phyloP scores from a whole-genome alignment of 306 rosid species.

The Prinsepia uniflora region DNA sequence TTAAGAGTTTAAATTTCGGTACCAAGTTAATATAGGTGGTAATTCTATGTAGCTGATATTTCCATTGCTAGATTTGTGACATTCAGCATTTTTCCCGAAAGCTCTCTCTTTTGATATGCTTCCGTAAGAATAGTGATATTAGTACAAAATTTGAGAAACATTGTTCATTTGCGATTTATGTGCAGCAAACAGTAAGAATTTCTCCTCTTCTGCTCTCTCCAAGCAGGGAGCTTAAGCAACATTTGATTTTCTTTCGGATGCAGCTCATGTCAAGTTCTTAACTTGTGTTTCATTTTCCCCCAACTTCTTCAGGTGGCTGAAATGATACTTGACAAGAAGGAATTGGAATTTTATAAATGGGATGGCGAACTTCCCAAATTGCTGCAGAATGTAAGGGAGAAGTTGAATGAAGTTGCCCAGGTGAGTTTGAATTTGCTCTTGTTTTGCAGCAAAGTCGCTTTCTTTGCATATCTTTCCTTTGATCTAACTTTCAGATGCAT shows the following conservation, averaged over 20 bases:
- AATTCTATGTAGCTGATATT: background rate
- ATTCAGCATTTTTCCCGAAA: background rate
- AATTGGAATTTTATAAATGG: conserved; percentile 90
- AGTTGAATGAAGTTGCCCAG: conserved; percentile 81
- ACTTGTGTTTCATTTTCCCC: background rate
- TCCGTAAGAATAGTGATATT: background rate
- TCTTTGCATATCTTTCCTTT: background rate
- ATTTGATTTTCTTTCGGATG: conserved; percentile 1
- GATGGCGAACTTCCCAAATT: conserved; percentile 73
- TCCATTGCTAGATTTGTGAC: background rate
- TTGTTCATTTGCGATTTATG: background rate
- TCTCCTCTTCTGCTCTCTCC: background rate
- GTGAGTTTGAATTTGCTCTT: conserved; percentile 34
- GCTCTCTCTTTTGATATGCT: background rate
- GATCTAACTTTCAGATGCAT: conserved; percentile 4
- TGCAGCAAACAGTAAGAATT: background rate
- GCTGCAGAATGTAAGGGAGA: conserved; percentile 86
- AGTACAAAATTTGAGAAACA: background rate
- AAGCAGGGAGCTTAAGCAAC: background rate
- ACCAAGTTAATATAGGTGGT: background rate
- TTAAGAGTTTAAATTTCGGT: background rate
- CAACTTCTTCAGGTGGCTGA: conserved; percentile 52
- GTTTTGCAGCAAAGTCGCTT: background rate
- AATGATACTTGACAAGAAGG: conserved; percentile 63
- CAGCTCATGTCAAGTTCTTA: conserved; percentile 1